Evolutionary conservation across 2,329 filamentous ascomycete genomes (phyloP), one percentile per base, ranked within the genome.

Genomic region (Colletotrichum limetticola): DNA sequence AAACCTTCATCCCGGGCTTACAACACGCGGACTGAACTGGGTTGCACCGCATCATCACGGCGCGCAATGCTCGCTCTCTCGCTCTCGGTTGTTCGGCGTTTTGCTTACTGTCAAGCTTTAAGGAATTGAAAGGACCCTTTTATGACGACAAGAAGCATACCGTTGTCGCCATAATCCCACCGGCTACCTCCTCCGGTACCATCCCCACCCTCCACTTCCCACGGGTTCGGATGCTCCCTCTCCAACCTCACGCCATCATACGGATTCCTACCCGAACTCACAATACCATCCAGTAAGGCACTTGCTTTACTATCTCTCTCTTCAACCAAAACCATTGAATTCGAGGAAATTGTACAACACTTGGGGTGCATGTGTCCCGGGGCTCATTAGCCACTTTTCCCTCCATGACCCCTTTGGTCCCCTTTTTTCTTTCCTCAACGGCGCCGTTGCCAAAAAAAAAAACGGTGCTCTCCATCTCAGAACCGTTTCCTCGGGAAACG

Each of bases 141-240:
- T 16, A 59, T 59, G 35, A 57, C 60, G 49, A 37, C 49, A 12
- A 42, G 19, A 52, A 66, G 63, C 32, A 66, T 32, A 46, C 68
- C 35, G 53, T 59, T 46, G 53, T 66, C 28, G 55, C 62, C 55
- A 66, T 55, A 35, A 16, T 28, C 56, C 22, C 49, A 32, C 65
- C 19, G 19, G 19, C 42, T 49, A 22, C 19, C 19, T 22, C 42
- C 42, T 49, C 42, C 37, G 37, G 37, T 42, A 42, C 16, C 16
- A 7, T 1, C 19, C 49, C 14, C 49, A 30, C 32, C 58, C 52
- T 58, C 53, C 52, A 42, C 52, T 53, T 32, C 42, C 42, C 58
- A 59, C 32, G 53, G 30, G 30, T 58, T 72, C 58, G 65, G 58
- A 68, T 68, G 57, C 24, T 61, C 53, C 69, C 65, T 68, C 59